Percentiles rank a stretch among this genome's conserved stretches.
Evolutionary conservation across 2,329 filamentous ascomycete genomes (phyloP).

Genomic region (Colletotrichum sp.): DNA sequence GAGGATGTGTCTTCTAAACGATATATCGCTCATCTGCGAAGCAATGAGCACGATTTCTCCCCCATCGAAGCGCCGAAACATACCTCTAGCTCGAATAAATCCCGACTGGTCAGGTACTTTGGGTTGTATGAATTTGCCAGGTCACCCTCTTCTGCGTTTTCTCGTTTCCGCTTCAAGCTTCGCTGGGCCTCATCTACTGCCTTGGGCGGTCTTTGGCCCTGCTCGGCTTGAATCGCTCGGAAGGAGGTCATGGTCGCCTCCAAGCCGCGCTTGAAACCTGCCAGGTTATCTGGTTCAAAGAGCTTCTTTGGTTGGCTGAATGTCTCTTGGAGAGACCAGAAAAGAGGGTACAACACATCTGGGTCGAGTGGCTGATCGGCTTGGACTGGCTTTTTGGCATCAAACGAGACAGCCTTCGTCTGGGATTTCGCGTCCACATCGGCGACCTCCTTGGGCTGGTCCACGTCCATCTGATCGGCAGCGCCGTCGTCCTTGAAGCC

Average conservation of each 20-base stretch:
- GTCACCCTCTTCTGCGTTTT: conserved; percentile 55
- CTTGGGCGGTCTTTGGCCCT: conserved; percentile 53
- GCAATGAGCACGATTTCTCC: conserved; percentile 26
- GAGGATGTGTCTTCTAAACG: conserved; percentile 91
- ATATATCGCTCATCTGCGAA: conserved; percentile 82
- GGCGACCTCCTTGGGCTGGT: conserved; percentile 48
- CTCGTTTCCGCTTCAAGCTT: conserved; percentile 74
- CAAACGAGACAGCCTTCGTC: conserved; percentile 49
- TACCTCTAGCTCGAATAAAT: conserved; percentile 95
- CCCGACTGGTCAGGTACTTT: conserved; percentile 96
- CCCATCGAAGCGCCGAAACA: conserved; percentile 19
- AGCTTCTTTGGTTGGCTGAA: conserved; percentile 90
- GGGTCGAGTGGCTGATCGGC: conserved; percentile 64
- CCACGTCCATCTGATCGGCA: conserved; percentile 70
- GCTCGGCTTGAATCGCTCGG: conserved; percentile 54
- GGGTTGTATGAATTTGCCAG: conserved; percentile 85
- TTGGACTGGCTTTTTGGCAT: conserved; percentile 43
- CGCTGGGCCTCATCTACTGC: conserved; percentile 67
- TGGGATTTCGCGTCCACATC: conserved; percentile 36
- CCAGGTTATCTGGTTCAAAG: conserved; percentile 75
- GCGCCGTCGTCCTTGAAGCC: conserved; percentile 32
- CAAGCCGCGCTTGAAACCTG: conserved; percentile 80
- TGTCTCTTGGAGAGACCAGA: conserved; percentile 91
- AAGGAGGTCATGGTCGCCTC: conserved; percentile 68
- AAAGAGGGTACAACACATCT: conserved; percentile 83